Base-by-base conservation (phyloP, 345 rosid genomes). In the Lagerstroemia speciosa region DNA sequence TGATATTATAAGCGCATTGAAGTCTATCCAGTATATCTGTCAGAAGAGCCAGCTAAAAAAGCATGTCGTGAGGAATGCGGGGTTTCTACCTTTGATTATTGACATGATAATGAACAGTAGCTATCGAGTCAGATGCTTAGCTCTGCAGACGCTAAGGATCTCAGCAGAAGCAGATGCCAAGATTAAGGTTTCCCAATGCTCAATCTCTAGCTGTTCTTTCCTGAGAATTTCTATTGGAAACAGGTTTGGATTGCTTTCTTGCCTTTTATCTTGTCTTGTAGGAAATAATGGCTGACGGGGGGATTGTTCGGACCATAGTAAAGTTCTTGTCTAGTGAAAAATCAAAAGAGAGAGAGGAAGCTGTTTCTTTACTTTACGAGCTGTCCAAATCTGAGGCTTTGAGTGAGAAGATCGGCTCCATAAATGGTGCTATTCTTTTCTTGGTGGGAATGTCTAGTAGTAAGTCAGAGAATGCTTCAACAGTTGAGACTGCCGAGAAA, bases 401-500 rank as follows among this genome's bases (percentile, higher is more conserved):
- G 77, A 86, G 89, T 61, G 96, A 91, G 76, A 93, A 91, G 82
- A 93, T 93, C 70, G 98, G 98, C 70, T 87, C 92, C 12, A 62
- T 89, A 24, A 90, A 80, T 78, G 98, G 98, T 72, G 96, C 94
- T 3, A 91, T 93, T 81, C 87, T 93, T 12, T 85, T 93, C 58
- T 78, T 93, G 80, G 97, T 89, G 74, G 96, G 98, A 79, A 80
- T 93, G 82, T 76, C 94, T 29, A 86, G 84, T 78, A 93, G 98
- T 83, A 89, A 89, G 64, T 93, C 98, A 2, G 97, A 91, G 80
- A 80, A 80, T 77, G 60, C 87, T 76, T 75, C 80, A 52, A 87
- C 97, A 36, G 92, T 93, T 81, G 97, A 90, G 79, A 87, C 76
- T 75, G 96, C 97, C 73, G 93, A 89, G 62, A 80, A 67, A 77